These are phyloP conservation scores for Botrytis paeoniae DNA, from an alignment of 2,329 filamentous ascomycete genomes.

Conservation along the genomic window DNA sequence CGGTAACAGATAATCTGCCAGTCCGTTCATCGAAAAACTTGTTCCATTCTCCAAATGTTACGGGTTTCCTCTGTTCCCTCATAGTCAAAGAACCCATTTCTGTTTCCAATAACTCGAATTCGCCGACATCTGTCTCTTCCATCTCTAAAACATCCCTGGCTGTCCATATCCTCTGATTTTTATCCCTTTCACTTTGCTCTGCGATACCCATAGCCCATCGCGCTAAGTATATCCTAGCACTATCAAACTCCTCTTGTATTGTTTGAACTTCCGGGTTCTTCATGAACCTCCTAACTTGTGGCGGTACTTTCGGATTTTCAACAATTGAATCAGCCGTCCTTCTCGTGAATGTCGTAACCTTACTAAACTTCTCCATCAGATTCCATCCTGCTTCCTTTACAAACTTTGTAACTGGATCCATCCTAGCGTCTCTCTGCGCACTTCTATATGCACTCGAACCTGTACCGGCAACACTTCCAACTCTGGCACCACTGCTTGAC, in stretches of 20 bases:
- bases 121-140: slow-evolving; percentile 90
- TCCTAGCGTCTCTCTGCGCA: slow-evolving; percentile 59
- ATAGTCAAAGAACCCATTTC: slow-evolving; percentile 71
- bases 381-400: slow-evolving; percentile 96
- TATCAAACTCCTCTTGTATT: slow-evolving; percentile 95
- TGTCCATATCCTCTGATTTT: slow-evolving; percentile 85
- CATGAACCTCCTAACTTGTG: slow-evolving; percentile 79
- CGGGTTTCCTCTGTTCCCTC: slow-evolving; percentile 71
- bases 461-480: slow-evolving; percentile 40
- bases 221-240: slow-evolving; percentile 87
- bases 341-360: slow-evolving; percentile 93
- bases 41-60: slow-evolving; percentile 87
- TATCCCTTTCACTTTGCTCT: slow-evolving; percentile 89
- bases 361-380: slow-evolving; percentile 92
- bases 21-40: slow-evolving; percentile 76
- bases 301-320: slow-evolving; percentile 87
- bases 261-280: slow-evolving; percentile 93
- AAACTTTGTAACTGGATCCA: slow-evolving; percentile 92
- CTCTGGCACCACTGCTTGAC: slow-evolving; percentile 34
- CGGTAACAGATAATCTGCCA: slow-evolving; percentile 73
- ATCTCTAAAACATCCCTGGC: slow-evolving; percentile 88
- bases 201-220: slow-evolving; percentile 99
- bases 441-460: slow-evolving; percentile 33
- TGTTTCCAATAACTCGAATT: slow-evolving; percentile 88
- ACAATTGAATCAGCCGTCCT: slow-evolving; percentile 88